phyloP scores from a whole-genome alignment of 2,329 filamentous ascomycete species.

The Chaetomium globosum region DNA sequence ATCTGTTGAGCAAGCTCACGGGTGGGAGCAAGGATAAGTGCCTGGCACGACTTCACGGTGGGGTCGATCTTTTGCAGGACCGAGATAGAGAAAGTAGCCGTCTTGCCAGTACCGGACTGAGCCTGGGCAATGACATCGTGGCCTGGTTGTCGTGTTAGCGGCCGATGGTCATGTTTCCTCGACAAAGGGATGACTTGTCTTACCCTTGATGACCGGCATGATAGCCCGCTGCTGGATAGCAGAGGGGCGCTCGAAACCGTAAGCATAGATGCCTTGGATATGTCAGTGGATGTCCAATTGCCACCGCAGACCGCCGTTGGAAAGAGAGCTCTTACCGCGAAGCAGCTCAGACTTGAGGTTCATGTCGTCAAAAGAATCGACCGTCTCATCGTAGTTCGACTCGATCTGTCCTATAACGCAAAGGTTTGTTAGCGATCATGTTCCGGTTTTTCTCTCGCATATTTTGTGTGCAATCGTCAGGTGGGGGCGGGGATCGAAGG shows the following conservation, averaged over 20 bases:
- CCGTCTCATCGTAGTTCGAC: slow-evolving; percentile 99
- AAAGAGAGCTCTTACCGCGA: slow-evolving; percentile 64
- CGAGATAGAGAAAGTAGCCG: slow-evolving; percentile 98
- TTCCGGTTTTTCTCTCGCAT: slow-evolving; percentile 7
- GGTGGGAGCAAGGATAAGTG: slow-evolving; percentile 94
- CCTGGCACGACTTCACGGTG: slow-evolving; percentile 94
- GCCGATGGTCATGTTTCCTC: slow-evolving; percentile 4
- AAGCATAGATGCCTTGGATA: slow-evolving; percentile 83
- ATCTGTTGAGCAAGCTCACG: slow-evolving; percentile 99
- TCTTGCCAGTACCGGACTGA: slow-evolving; percentile 99
- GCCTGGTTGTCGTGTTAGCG: slow-evolving; percentile 52
- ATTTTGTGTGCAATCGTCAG: slow-evolving; percentile 1
- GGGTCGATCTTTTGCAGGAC: slow-evolving; percentile 98
- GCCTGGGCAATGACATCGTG: slow-evolving; percentile 99
- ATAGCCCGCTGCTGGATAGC: slow-evolving; percentile 99
- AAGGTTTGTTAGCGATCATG: slow-evolving; percentile 30
- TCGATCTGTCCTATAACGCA: slow-evolving; percentile 84
- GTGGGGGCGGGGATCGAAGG: slow-evolving; percentile 23
- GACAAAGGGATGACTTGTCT: slow-evolving; percentile 40
- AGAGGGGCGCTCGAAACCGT: slow-evolving; percentile 99
- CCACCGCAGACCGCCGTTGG: slow-evolving; percentile 27
- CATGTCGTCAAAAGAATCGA: slow-evolving; percentile 99
- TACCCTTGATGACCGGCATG: slow-evolving; percentile 99
- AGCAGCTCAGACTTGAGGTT: slow-evolving; percentile 95
- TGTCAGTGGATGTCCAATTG: slow-evolving; percentile 35